These are phyloP conservation scores for Aspergillus sparsus DNA, from an alignment of 495 filamentous ascomycete species.

Conservation along the genomic window DNA sequence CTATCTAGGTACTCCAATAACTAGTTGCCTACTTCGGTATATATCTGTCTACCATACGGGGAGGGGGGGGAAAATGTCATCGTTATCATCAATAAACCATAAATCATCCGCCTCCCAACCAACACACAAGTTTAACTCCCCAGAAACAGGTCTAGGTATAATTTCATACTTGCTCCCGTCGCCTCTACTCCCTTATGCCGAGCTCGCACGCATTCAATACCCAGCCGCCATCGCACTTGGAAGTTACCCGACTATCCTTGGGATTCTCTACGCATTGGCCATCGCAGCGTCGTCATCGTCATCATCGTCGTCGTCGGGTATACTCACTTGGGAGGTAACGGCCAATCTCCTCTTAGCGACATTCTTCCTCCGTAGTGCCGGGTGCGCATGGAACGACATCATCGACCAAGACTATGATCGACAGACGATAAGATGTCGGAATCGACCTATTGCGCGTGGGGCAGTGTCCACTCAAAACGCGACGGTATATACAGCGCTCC, in stretches of 20 bases:
- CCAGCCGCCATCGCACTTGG: slow-evolving; percentile 33
- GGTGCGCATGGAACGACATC: slow-evolving; percentile 43
- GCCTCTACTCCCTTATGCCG: slow-evolving; percentile 15
- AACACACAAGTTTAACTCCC: neutral
- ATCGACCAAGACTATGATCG: slow-evolving; percentile 43
- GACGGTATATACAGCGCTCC: neutral
- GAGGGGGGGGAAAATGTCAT: no score
- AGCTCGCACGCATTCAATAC: slow-evolving; percentile 43
- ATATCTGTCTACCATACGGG: no score
- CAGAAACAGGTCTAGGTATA: neutral
- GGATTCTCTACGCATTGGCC: slow-evolving; percentile 21
- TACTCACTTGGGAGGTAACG: neutral
- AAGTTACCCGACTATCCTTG: slow-evolving; percentile 34
- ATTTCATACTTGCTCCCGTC: neutral
- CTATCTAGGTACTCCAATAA: no score
- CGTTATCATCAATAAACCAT: no score
- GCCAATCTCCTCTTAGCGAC: slow-evolving; percentile 8
- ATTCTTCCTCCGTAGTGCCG: slow-evolving; percentile 19
- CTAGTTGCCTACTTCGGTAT: no score
- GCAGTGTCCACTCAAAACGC: slow-evolving; percentile 4
- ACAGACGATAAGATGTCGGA: slow-evolving; percentile 31
- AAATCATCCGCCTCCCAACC: neutral
- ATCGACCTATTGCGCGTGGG: slow-evolving; percentile 31
- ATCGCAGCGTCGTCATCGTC: neutral
- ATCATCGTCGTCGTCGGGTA: neutral